Conservation (phyloP, 2,329 filamentous ascomycete species). For the Colletotrichum aenigma region DNA sequence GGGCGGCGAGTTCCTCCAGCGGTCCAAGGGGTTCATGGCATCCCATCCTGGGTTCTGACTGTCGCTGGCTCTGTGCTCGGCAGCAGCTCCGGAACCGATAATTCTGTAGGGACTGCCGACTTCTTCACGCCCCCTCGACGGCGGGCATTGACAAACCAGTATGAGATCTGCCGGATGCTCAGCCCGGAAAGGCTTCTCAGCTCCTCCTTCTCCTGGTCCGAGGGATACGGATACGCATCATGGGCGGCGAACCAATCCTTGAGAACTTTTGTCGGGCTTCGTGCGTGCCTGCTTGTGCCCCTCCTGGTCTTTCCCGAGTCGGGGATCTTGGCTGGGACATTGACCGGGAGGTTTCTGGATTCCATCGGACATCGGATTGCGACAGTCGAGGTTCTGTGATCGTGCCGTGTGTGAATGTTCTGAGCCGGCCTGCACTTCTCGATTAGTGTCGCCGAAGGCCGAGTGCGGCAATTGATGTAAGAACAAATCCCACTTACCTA, state of each 20-base stretch:
- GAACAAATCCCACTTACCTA: no score
- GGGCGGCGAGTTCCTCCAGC: neutral
- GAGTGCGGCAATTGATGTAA: no score
- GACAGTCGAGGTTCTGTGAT: no score
- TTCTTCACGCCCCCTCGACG: neutral
- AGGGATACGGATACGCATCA: neutral
- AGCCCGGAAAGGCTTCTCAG: neutral
- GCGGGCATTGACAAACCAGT: neutral
- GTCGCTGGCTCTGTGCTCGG: neutral
- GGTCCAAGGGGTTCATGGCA: neutral
- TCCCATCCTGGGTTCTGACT: neutral
- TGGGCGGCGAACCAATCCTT: neutral
- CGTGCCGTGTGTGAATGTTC: no score
- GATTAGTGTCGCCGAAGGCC: no score
- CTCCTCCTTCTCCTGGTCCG: neutral
- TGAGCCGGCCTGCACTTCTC: no score
- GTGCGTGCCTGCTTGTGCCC: fast-evolving
- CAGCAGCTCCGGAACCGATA: neutral
- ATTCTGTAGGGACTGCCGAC: fast-evolving
- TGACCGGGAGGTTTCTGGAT: no score
- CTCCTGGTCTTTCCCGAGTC: neutral
- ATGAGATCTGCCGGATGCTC: neutral
- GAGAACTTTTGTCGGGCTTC: neutral
- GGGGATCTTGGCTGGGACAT: no score
- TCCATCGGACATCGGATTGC: no score